Percentiles rank a stretch among this genome's conserved stretches.
phyloP scores from a whole-genome alignment of 495 filamentous ascomycete genomes.

The Penicillium arizonense region DNA sequence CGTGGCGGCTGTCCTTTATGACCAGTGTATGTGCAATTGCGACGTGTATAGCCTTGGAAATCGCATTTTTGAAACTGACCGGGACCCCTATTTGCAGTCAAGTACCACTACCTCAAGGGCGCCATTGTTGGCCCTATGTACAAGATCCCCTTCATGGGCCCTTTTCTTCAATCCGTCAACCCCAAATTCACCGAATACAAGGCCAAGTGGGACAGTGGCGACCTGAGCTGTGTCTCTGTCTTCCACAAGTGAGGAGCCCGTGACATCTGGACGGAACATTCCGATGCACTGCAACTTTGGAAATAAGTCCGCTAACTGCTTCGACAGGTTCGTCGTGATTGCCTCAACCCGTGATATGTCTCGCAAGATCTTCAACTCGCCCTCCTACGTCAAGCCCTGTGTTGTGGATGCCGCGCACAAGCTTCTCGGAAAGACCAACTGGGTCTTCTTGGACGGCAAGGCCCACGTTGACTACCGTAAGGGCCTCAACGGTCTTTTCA shows the following conservation, averaged over 20 bases:
- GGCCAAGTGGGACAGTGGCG: conserved; percentile 87
- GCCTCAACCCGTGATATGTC: conserved; percentile 94
- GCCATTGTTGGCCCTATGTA: conserved; percentile 75
- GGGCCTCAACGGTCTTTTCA: conserved; percentile 93
- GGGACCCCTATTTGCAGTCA: conserved; percentile 52
- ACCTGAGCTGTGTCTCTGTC: conserved; percentile 93
- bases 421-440: conserved; percentile 87
- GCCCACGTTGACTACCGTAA: conserved; percentile 96
- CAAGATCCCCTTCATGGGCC: conserved; percentile 95
- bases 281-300: neutral
- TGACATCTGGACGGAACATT: neutral
- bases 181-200: conserved; percentile 90
- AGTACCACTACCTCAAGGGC: conserved; percentile 83
- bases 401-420: conserved; percentile 96
- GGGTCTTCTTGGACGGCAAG: conserved; percentile 97
- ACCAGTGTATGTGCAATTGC: conserved; percentile 65
- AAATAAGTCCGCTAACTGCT: conserved; percentile 10
- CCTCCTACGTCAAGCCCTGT: conserved; percentile 88
- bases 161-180: conserved; percentile 88
- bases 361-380: conserved; percentile 96
- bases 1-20: conserved; percentile 71
- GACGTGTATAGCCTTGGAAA: neutral
- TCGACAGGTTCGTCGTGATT: conserved; percentile 87
- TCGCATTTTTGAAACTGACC: conserved; percentile 5
- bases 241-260: conserved; percentile 88